Percentiles rank a stretch among this genome's conserved stretches.
Evolutionary conservation across 73 alveolate genomes (phyloP).

Genomic region (Blepharisma stoltei): DNA sequence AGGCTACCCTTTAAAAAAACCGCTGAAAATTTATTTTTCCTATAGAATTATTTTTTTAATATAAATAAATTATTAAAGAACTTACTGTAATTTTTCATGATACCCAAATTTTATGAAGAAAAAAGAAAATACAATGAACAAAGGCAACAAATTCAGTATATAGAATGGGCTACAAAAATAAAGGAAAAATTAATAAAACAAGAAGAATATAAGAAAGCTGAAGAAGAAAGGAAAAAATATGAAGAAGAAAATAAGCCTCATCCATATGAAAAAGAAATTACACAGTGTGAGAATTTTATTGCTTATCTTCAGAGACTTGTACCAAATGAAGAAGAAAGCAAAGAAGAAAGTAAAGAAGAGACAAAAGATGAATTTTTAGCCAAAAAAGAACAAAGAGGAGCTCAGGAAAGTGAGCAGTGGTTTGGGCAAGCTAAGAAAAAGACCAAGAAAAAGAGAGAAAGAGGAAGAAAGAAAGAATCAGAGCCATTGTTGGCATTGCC

Average conservation of each 20-base stretch:
- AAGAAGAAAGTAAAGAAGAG: conserved; percentile 37
- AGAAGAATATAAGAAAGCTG: conserved; percentile 9
- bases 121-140: conserved; percentile 3
- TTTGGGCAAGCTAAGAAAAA: conserved; percentile 1
- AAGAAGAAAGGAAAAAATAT: conserved; percentile 30
- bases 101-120: too few species aligned
- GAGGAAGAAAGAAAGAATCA: background rate
- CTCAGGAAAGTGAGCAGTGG: conserved; percentile 10
- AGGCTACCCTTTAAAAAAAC: too few species aligned
- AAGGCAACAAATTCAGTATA: background rate
- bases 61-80: too few species aligned
- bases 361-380: background rate
- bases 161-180: conserved; percentile 25
- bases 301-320: conserved; percentile 5
- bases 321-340: conserved; percentile 10
- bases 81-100: too few species aligned
- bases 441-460: background rate
- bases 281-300: background rate
- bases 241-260: conserved; percentile 29
- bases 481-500: background rate
- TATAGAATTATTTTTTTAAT: too few species aligned
- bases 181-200: conserved; percentile 1
- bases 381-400: background rate
- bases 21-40: too few species aligned
- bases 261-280: conserved; percentile 23